phyloP scores from a whole-genome alignment of 2,329 filamentous ascomycete species.

The Stachybotrys echinatus region DNA sequence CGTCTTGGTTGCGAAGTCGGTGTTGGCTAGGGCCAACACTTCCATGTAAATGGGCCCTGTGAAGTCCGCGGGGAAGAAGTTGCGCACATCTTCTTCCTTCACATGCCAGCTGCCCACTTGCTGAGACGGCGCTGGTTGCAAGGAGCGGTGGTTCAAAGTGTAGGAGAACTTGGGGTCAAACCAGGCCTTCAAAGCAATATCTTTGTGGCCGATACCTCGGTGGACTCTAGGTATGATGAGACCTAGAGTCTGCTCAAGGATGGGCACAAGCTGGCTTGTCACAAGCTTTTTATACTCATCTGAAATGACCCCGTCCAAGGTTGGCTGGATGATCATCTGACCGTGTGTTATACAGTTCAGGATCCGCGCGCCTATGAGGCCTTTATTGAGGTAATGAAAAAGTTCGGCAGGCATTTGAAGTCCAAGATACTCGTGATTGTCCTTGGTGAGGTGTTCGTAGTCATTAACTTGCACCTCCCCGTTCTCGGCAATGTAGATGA shows the following conservation, averaged over 20 bases:
- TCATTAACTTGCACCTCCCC: slow-evolving; percentile 75
- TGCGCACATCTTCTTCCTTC: slow-evolving; percentile 49
- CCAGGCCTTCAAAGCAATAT: slow-evolving; percentile 77
- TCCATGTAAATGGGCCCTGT: slow-evolving; percentile 46
- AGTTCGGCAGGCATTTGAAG: slow-evolving; percentile 84
- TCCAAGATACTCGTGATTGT: slow-evolving; percentile 88
- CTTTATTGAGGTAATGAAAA: slow-evolving; percentile 82
- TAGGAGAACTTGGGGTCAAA: slow-evolving; percentile 67
- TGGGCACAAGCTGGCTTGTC: slow-evolving; percentile 64
- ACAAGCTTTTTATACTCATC: slow-evolving; percentile 78
- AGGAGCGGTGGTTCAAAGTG: slow-evolving; percentile 57
- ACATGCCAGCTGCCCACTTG: slow-evolving; percentile 65
- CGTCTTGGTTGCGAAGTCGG: slow-evolving; percentile 65
- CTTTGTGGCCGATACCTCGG: slow-evolving; percentile 75
- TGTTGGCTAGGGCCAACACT: slow-evolving; percentile 62
- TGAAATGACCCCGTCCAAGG: slow-evolving; percentile 76
- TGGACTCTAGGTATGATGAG: slow-evolving; percentile 76
- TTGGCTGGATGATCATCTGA: slow-evolving; percentile 74
- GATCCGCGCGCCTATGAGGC: slow-evolving; percentile 72
- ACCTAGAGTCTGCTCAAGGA: slow-evolving; percentile 71
- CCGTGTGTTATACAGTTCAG: slow-evolving; percentile 78
- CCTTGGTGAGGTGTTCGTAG: slow-evolving; percentile 66
- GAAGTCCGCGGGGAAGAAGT: slow-evolving; percentile 38
- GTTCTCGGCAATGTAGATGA: slow-evolving; percentile 72
- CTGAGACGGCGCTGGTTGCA: slow-evolving; percentile 41